Conservation (phyloP, 495 filamentous ascomycete genomes). For the Penicillium egyptiacum region DNA sequence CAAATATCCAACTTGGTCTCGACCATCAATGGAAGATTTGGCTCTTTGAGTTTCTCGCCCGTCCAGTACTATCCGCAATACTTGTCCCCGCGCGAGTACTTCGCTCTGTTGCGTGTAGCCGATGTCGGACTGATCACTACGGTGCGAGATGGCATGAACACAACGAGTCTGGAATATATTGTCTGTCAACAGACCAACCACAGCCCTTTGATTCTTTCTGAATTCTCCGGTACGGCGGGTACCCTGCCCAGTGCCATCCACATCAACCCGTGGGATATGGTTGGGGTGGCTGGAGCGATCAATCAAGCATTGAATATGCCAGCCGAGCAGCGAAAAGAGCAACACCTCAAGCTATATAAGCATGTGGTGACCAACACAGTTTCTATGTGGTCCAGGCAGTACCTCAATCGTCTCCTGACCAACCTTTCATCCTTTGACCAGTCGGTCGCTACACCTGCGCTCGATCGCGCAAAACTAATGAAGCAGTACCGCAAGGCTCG, state of each 20-base stretch:
- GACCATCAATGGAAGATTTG: conserved; percentile 86
- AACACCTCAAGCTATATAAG: conserved; percentile 62
- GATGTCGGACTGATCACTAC: conserved; percentile 91
- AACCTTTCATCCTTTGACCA: conserved; percentile 76
- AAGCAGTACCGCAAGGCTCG: conserved; percentile 67
- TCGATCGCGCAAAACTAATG: conserved; percentile 70
- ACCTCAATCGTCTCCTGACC: conserved; percentile 69
- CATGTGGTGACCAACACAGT: conserved; percentile 84
- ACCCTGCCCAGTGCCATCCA: conserved; percentile 81
- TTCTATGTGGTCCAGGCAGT: conserved; percentile 76
- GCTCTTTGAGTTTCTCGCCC: conserved; percentile 79
- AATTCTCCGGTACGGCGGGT: conserved; percentile 92
- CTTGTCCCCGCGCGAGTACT: conserved; percentile 81
- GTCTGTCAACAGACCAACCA: conserved; percentile 83
- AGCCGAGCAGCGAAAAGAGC: conserved; percentile 53
- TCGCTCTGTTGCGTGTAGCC: conserved; percentile 80
- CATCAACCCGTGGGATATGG: conserved; percentile 91
- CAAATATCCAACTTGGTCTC: conserved; percentile 85
- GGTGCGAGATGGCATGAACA: conserved; percentile 95
- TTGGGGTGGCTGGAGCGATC: conserved; percentile 76
- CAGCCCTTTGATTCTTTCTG: conserved; percentile 86
- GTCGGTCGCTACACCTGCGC: conserved; percentile 71
- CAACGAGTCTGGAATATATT: conserved; percentile 89
- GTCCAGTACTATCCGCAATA: conserved; percentile 94
- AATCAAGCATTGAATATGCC: conserved; percentile 75